A percentile compares a stretch with the other conserved stretches of the same genome.
These are phyloP conservation scores for Avicennia marina DNA, from an alignment of 257 asterid species.

Conservation along the genomic window DNA sequence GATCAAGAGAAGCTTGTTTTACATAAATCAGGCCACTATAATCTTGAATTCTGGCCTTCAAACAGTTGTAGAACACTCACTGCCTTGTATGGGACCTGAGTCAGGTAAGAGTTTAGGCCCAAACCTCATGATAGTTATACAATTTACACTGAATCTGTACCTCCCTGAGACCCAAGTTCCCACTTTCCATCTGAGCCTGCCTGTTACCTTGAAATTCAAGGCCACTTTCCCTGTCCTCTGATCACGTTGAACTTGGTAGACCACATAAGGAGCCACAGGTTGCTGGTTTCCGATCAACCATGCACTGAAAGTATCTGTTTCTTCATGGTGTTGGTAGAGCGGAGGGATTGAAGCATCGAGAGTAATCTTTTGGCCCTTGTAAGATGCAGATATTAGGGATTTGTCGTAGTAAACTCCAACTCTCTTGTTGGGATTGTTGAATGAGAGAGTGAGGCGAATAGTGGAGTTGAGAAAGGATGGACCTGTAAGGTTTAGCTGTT, in stretches of 20 bases:
- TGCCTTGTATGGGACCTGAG: conserved; percentile 45
- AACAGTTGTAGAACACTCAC: conserved; percentile 65
- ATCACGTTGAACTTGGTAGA: conserved; percentile 58
- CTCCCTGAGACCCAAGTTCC: conserved; percentile 95
- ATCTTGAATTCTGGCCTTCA: conserved; percentile 27
- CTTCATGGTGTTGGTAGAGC: conserved; percentile 71
- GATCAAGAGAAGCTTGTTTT: too few relatives aligned
- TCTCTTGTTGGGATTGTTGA: conserved; percentile 70
- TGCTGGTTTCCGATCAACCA: conserved; percentile 48
- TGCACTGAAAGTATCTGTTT: conserved; percentile 53
- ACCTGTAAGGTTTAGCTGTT: conserved; percentile 60
- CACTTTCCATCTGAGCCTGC: conserved; percentile 82
- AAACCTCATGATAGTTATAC: conserved; percentile 64
- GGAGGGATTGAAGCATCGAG: conserved; percentile 53
- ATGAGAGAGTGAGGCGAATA: conserved; percentile 56
- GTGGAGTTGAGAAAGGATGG: conserved; percentile 77
- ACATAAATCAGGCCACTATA: too few relatives aligned
- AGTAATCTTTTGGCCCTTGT: conserved; percentile 67
- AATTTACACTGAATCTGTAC: conserved; percentile 61
- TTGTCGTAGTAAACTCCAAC: conserved; percentile 81
- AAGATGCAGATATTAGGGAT: conserved; percentile 53
- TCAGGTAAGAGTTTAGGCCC: conserved; percentile 64
- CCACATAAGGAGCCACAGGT: conserved; percentile 72
- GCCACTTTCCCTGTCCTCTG: conserved; percentile 46
- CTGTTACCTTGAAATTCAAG: conserved; percentile 49